phyloP scores from a whole-genome alignment of 1,139 yeast species.

The Suhomyces chickasaworum region DNA sequence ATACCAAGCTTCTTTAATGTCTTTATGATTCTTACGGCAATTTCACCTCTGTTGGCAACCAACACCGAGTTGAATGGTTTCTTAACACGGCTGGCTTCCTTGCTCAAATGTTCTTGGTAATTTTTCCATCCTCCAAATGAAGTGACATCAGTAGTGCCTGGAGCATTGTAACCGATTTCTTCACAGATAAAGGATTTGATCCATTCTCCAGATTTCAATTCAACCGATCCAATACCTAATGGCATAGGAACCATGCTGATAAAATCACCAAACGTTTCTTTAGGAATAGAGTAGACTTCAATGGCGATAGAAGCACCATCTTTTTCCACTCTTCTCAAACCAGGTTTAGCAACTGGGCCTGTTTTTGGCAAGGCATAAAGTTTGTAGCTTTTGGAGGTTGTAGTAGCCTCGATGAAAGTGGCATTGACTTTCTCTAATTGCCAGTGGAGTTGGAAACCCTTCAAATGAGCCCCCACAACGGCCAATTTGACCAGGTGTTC shows the following conservation, averaged over 20 bases:
- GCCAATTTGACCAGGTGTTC: constrained; percentile 58
- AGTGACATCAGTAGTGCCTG: constrained; percentile 79
- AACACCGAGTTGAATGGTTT: constrained; percentile 81
- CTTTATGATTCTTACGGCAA: constrained; percentile 89
- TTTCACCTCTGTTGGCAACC: constrained; percentile 97
- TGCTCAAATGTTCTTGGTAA: constrained; percentile 50
- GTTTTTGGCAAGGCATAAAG: constrained; percentile 81
- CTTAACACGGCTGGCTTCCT: constrained; percentile 28
- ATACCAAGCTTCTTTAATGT: constrained; percentile 81
- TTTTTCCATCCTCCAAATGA: constrained; percentile 84
- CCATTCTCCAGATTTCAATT: constrained; percentile 75
- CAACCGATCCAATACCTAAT: constrained; percentile 90
- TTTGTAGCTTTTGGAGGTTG: constrained; percentile 71
- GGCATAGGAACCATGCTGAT: constrained; percentile 91
- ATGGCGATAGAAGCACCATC: constrained; percentile 65
- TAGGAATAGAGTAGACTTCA: constrained; percentile 83
- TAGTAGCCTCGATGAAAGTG: constrained; percentile 62
- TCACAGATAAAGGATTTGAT: constrained; percentile 94
- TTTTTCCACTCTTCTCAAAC: constrained; percentile 65
- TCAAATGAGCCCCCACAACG: constrained; percentile 94
- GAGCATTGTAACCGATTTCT: constrained; percentile 72
- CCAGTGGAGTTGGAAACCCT: constrained; percentile 91
- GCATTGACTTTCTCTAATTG: constrained; percentile 88
- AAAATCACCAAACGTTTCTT: constrained; percentile 74
- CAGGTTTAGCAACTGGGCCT: constrained; percentile 87